phyloP scores from a whole-genome alignment of 2,329 filamentous ascomycete genomes.

The Stachybotrys echinatus region DNA sequence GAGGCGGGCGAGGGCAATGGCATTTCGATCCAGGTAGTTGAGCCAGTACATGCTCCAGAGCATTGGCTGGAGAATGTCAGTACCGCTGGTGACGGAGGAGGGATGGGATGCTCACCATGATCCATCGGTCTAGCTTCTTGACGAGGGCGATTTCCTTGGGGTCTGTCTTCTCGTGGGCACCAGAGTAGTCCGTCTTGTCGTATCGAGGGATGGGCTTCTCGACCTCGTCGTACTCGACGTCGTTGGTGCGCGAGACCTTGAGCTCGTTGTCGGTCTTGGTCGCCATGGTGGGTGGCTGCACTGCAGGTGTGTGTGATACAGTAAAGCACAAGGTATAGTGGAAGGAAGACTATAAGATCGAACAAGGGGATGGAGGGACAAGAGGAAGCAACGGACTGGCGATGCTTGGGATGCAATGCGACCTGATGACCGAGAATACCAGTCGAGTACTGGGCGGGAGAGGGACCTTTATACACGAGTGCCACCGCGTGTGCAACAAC shows the following conservation, averaged over 20 bases:
- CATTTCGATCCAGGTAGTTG: slow-evolving; percentile 41
- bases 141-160: slow-evolving; percentile 32
- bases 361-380: neutral
- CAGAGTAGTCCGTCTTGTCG: slow-evolving; percentile 25
- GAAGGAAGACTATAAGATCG: neutral
- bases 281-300: neutral
- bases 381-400: neutral
- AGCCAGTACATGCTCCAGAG: slow-evolving; percentile 36
- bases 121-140: slow-evolving; percentile 30
- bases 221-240: neutral
- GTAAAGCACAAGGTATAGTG: neutral
- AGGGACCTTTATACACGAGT: too few relatives aligned
- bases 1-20: slow-evolving; percentile 36
- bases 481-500: too few relatives aligned
- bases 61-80: slow-evolving; percentile 18
- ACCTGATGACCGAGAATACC: neutral
- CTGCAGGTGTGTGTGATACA: too few relatives aligned
- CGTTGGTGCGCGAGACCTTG: neutral
- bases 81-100: neutral
- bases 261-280: neutral
- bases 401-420: neutral
- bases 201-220: slow-evolving; percentile 9
- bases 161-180: slow-evolving; percentile 31
- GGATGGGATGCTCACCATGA: slow-evolving; percentile 21
- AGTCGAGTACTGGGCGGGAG: too few relatives aligned